Base-by-base conservation (phyloP, 768 basidiomycete species). In the Galerina sulciceps region DNA sequence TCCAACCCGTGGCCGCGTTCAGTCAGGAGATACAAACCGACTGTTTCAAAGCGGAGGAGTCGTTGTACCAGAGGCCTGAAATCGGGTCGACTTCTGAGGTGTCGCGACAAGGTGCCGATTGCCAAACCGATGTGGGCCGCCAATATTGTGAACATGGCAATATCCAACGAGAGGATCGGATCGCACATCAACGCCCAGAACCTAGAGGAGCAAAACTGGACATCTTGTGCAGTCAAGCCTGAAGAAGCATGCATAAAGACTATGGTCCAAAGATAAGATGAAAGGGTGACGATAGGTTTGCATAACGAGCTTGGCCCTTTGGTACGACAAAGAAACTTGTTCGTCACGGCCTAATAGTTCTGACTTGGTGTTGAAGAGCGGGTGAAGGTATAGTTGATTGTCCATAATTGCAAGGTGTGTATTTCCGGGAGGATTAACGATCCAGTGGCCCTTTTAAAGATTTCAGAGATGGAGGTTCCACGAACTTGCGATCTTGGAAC, bases 1-100 rank as follows among this genome's bases (percentile, higher is more conserved):
- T 86, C 85, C n/a, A 86, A 69, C 13, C 84, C 85, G 57, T 87
- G 86, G 1, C 82, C 85, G 9, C 82, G 77, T 71, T 85, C 85
- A 0, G 81, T 79, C 42, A 85, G 69, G 45, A 84, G 77, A 60
- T 80, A 85, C 40, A 84, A 73, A 1, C 84, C 84, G 47, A 82
- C 77, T 13, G 79, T 80, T 18, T 85, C 82, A 41, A 85, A 81
- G 18, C 77, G 75, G 40, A 86, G 68, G n/a, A 86, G 70, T 35
- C 77, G 70, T 45, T 84, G 72, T 6, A 86, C 76, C 4, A 85
- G 71, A 5, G 79, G 77, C 43, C 71, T 73, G 20, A 86, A 70
- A 62, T 85, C 84, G 4, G 82, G 82, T 10, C 83, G 78, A 37
- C 62, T 72, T 49, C 72, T 72, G 35, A 84, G 68, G 70, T 84